These are phyloP conservation scores for Penicillium salamii DNA, from an alignment of 495 filamentous ascomycete species.

Conservation along the genomic window DNA sequence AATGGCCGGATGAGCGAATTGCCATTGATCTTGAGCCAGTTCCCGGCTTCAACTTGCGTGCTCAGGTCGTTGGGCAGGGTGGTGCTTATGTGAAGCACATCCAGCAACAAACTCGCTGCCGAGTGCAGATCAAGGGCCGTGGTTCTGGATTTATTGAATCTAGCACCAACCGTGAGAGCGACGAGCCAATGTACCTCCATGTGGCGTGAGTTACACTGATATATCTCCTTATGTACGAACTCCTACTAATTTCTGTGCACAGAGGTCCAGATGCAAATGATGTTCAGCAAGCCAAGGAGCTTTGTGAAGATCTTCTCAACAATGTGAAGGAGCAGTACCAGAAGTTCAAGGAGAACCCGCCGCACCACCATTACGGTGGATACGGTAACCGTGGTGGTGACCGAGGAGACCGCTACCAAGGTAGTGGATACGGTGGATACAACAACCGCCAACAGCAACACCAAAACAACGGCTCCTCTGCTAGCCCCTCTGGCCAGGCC, in stretches of 20 bases:
- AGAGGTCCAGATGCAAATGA: conserved; percentile 85
- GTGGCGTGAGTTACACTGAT: conserved; percentile 62
- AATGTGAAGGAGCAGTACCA: conserved; percentile 87
- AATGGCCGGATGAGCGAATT: conserved; percentile 98
- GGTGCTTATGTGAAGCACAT: conserved; percentile 97
- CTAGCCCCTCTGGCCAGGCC: conserved; percentile 32
- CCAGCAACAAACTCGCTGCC: conserved; percentile 87
- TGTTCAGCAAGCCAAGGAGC: conserved; percentile 81
- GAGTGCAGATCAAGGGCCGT: conserved; percentile 95
- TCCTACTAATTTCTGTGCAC: conserved; percentile 18
- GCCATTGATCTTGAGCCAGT: conserved; percentile 86
- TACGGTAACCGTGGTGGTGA: conserved; percentile 36
- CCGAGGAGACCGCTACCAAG: conserved; percentile 29
- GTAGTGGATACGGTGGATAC: conserved; percentile 25
- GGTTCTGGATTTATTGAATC: conserved; percentile 94
- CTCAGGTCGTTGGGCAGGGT: conserved; percentile 90
- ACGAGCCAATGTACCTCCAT: conserved; percentile 93
- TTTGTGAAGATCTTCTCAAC: conserved; percentile 79
- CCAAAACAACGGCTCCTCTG: conserved; percentile 30
- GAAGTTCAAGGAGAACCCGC: conserved; percentile 80
- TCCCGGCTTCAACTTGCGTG: conserved; percentile 93
- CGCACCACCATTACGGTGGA: conserved; percentile 60
- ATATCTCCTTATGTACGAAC: background rate
- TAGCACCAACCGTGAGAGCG: conserved; percentile 78
- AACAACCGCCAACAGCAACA: conserved; percentile 40